Percentiles rank a stretch among this genome's conserved stretches.
Evolutionary conservation across 805 yeast species (phyloP).

Genomic region (Candida hungchunana): DNA sequence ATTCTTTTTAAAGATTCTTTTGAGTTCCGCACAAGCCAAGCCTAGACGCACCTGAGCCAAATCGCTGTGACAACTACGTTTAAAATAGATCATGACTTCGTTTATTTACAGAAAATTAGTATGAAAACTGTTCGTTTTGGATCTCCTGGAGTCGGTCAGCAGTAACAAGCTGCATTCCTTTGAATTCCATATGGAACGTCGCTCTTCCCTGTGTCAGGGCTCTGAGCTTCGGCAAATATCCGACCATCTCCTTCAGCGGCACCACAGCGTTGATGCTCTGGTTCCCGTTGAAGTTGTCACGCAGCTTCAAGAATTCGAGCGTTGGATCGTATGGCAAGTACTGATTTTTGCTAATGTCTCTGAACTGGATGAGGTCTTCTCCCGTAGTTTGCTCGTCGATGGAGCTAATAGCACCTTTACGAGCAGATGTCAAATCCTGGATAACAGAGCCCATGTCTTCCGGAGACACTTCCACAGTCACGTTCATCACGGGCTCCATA

Average conservation of each 20-base stretch:
- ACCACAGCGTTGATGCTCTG: constrained; percentile 73
- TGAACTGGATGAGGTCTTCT: constrained; percentile 43
- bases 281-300: constrained; percentile 21
- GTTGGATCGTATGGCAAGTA: constrained; percentile 81
- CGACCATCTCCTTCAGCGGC: constrained; percentile 87
- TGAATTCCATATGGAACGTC: constrained; percentile 70
- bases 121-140: constrained; percentile 19
- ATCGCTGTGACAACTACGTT: too few relatives aligned
- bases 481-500: constrained; percentile 86
- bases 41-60: too few relatives aligned
- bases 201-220: constrained; percentile 90
- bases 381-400: constrained; percentile 57
- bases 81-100: too few relatives aligned
- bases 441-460: constrained; percentile 77
- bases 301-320: constrained; percentile 27
- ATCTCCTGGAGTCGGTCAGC: constrained; percentile 43
- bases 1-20: too few relatives aligned
- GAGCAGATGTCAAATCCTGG: constrained; percentile 74
- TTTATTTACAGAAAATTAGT: too few relatives aligned
- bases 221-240: constrained; percentile 73
- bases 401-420: constrained; percentile 70
- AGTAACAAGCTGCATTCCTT: constrained; percentile 66
- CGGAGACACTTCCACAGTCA: constrained; percentile 60
- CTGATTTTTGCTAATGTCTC: constrained; percentile 52
- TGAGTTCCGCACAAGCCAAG: too few relatives aligned